phyloP scores from a whole-genome alignment of 495 filamentous ascomycete species.

The Aspergillus leporis region DNA sequence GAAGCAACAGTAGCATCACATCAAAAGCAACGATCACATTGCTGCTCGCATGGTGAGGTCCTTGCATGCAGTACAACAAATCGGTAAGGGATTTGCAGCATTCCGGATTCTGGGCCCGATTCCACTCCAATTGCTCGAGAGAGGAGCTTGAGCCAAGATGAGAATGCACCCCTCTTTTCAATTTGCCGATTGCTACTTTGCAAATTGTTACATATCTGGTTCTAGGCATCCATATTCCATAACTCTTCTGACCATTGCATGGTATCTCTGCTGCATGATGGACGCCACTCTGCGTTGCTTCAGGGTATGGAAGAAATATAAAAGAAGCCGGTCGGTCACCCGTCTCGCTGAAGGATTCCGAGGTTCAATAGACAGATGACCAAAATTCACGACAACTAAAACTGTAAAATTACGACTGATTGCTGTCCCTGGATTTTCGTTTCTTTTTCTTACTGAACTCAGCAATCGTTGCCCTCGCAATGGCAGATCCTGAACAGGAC shows the following conservation, averaged over 20 bases:
- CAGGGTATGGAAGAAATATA: neutral
- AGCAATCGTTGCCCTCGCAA: neutral
- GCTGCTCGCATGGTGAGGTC: neutral
- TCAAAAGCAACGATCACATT: neutral
- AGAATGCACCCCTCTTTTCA: neutral
- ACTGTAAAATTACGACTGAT: no score
- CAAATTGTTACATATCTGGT: neutral
- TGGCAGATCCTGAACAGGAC: constrained; percentile 3
- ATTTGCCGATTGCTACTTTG: neutral
- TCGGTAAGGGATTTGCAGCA: constrained; percentile 10
- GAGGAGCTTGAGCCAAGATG: neutral
- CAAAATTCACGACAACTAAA: neutral
- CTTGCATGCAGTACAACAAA: constrained; percentile 4
- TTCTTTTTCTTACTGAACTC: neutral
- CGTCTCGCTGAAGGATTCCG: neutral
- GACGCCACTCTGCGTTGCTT: neutral
- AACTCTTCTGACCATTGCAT: neutral
- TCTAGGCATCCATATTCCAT: constrained; percentile 9
- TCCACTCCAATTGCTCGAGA: neutral
- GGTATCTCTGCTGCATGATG: constrained; percentile 1
- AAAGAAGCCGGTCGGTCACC: neutral
- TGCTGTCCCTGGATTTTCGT: neutral
- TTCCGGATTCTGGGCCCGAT: constrained; percentile 1
- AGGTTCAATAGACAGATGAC: neutral
- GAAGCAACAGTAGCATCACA: constrained; percentile 7